Evolutionary conservation across 305 asterid genomes (phyloP), one percentile per base, ranked within the genome.

Genomic region (Andrographis paniculata): DNA sequence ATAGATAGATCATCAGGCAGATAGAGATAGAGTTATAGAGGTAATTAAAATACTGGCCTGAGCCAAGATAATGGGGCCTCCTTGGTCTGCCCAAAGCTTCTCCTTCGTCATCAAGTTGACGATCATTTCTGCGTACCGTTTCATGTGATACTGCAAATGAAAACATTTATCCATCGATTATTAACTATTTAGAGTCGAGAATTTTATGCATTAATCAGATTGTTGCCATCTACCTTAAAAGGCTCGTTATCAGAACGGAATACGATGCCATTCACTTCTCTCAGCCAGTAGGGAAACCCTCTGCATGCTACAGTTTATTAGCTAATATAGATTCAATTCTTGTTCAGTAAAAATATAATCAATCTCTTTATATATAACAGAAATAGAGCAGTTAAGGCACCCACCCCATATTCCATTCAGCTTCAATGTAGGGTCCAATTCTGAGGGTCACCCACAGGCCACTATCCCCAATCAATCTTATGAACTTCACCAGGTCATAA

Each of bases 351-450:
- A 14, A 46, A 3, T 0, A 14, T 20, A 14, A 10, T 21, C 4
- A 20, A 23, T 19, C 6, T n/a, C 9, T 10, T 2, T 7, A 37
- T 5, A 14, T 13, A 13, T 4, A 14, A 21, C 1, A 3, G 0
- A 9, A 20, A 21, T 1, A 19, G 16, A 20, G 14, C n/a, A 21
- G 1, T 37, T 5, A n/a, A 13, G 17, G 42, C 17, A 22, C 30
- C 16, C 69, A 84, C 95, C 95, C 96, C 42, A 68, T 20, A 59
- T 81, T 87, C 97, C 97, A 84, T 73, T 87, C 97, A 11, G 97
- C 92, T 60, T 84, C 95, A 20, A 87, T 74, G 50, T 73, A 84
- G 24, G 97, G 97, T 41, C 97, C 97, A 49, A 88, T 59, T 39
- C 97, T 66, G 45, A 88, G 97, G 13, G 88, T 81, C 0, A 75